These are phyloP conservation scores for Candida nemodendra DNA, from an alignment of 805 yeast genomes.

Conservation along the genomic window DNA sequence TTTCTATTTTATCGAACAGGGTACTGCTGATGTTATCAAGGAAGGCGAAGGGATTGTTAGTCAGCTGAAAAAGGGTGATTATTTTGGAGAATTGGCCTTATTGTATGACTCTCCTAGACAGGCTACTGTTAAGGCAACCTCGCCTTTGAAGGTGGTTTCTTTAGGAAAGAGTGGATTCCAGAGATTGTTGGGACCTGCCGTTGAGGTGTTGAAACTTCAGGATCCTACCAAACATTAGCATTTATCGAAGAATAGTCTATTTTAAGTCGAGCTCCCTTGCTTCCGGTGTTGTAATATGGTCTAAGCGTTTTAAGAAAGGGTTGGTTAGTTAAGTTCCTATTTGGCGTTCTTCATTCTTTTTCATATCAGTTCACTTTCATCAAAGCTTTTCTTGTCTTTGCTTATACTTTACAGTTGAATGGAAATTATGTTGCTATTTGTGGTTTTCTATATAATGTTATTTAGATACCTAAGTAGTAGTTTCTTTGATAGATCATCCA, in stretches of 20 bases:
- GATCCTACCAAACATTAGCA: slow-evolving; percentile 62
- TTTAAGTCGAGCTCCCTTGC: neutral
- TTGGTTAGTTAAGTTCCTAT: no score
- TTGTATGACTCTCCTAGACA: slow-evolving; percentile 90
- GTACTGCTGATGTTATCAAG: slow-evolving; percentile 74
- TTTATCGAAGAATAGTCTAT: neutral
- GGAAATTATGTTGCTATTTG: neutral
- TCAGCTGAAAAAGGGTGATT: slow-evolving; percentile 73
- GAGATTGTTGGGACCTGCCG: slow-evolving; percentile 91
- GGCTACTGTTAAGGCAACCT: slow-evolving; percentile 82
- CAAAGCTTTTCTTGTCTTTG: no score
- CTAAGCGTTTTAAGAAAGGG: no score
- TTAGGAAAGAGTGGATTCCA: slow-evolving; percentile 91
- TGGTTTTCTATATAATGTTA: neutral
- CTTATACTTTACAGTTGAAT: neutral
- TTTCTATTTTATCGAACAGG: slow-evolving; percentile 74
- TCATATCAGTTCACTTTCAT: no score
- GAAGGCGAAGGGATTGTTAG: slow-evolving; percentile 59
- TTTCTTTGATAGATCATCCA: slow-evolving; percentile 82
- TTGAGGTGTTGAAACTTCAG: slow-evolving; percentile 78
- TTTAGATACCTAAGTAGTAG: slow-evolving; percentile 43
- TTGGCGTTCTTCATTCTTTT: no score
- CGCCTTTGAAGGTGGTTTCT: slow-evolving; percentile 82
- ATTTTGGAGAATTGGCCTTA: slow-evolving; percentile 95
- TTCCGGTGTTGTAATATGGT: neutral